A percentile compares a stretch with the other conserved stretches of the same genome.
Conservation (phyloP, 441 rosid genomes). For the Adansonia grandidieri region DNA sequence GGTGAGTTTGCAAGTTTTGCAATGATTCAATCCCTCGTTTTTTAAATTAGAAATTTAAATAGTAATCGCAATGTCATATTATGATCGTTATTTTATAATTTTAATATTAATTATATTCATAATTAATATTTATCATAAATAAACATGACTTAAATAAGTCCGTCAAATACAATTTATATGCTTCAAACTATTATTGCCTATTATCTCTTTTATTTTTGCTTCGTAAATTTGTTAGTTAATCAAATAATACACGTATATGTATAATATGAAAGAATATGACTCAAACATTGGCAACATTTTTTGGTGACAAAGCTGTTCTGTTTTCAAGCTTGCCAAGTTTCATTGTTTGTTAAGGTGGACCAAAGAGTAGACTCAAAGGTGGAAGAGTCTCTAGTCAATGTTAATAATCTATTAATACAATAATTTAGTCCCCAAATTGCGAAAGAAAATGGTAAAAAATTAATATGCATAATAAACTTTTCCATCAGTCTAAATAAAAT, state of each 20-base stretch:
- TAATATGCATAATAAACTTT: background rate
- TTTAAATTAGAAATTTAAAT: background rate
- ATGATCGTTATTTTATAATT: too few species aligned
- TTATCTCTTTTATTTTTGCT: background rate
- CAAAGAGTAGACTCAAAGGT: background rate
- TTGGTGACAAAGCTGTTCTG: background rate
- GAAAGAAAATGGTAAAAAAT: too few species aligned
- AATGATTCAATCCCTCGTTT: background rate
- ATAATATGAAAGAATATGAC: background rate
- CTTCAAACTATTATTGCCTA: background rate
- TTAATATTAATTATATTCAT: too few species aligned
- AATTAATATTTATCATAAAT: too few species aligned
- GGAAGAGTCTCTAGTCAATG: background rate
- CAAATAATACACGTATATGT: background rate
- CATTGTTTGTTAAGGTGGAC: background rate
- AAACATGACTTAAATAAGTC: too few species aligned
- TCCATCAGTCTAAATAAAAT: background rate
- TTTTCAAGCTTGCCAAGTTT: background rate
- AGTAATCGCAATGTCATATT: too few species aligned
- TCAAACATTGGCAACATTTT: background rate
- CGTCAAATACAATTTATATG: too few species aligned
- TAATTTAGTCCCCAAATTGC: background rate
- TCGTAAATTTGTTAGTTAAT: background rate
- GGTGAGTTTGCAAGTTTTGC: slow-evolving; percentile 38
- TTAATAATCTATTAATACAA: background rate